Conservation (phyloP, 2,329 filamentous ascomycete genomes). For the Verticillium alfalfae region DNA sequence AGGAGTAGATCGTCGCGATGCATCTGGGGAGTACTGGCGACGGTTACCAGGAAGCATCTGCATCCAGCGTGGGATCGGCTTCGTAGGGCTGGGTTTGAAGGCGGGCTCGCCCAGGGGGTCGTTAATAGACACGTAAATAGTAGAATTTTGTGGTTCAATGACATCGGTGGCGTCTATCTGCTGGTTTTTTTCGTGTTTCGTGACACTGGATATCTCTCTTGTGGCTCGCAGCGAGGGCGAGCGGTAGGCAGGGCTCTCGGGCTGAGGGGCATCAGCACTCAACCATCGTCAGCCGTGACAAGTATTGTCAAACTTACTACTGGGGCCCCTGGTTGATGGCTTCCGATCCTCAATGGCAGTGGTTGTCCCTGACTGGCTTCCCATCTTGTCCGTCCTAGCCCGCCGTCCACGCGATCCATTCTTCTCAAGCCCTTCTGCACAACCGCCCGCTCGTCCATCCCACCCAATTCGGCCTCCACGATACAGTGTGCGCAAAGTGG, state of each 20-base stretch:
- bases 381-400: constrained; percentile 38
- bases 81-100: constrained; percentile 43
- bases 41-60: constrained; percentile 11
- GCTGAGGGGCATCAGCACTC: background rate
- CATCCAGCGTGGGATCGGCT: constrained; percentile 47
- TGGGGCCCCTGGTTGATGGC: constrained; percentile 7
- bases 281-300: too few relatives aligned
- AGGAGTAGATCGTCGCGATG: constrained; percentile 1
- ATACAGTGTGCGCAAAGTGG: constrained; percentile 45
- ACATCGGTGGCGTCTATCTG: constrained; percentile 1
- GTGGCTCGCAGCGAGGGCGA: background rate
- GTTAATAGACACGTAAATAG: constrained; percentile 43
- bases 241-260: background rate
- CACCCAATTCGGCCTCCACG: constrained; percentile 31
- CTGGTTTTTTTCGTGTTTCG: background rate
- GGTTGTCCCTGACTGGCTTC: constrained; percentile 16
- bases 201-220: background rate
- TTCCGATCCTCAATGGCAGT: constrained; percentile 11
- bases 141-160: constrained; percentile 13
- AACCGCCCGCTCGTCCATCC: constrained; percentile 20
- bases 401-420: constrained; percentile 38
- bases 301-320: constrained; percentile 1
- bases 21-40: background rate
- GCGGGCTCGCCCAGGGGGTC: constrained; percentile 40
- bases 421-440: constrained; percentile 36